Conservation (phyloP, 75 land plant species). For the Azolla pinnata region DNA sequence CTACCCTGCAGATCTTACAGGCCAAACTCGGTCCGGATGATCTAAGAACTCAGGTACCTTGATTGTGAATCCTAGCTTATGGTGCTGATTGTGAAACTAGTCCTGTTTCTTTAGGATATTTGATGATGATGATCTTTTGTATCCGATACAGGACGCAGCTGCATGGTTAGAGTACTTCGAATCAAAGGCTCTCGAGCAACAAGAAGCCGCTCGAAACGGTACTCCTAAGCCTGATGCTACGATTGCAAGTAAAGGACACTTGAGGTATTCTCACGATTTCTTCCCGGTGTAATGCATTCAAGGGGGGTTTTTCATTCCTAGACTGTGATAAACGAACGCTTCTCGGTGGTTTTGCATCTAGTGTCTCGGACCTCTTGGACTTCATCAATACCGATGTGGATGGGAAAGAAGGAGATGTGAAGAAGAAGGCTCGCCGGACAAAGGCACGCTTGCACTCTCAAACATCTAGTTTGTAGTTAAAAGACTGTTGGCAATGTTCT, state of each 20-base stretch:
- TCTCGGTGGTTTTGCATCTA: conserved; percentile 5
- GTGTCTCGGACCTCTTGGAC: conserved; percentile 73
- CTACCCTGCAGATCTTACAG: conserved; percentile 81
- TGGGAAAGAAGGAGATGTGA: conserved; percentile 28
- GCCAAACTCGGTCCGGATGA: conserved; percentile 86
- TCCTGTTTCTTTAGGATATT: too few species aligned
- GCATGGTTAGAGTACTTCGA: conserved; percentile 97
- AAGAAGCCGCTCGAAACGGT: conserved; percentile 96
- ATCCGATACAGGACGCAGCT: conserved; percentile 70
- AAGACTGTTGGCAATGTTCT: too few species aligned
- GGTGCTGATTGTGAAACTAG: too few species aligned
- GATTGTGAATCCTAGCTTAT: neutral
- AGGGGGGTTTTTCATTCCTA: too few species aligned
- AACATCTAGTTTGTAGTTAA: too few species aligned
- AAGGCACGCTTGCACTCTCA: conserved; percentile 43
- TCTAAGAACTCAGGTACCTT: conserved; percentile 88
- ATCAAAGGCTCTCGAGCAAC: conserved; percentile 83
- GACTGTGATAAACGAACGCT: too few species aligned
- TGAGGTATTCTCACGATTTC: conserved; percentile 80
- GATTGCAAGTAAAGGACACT: conserved; percentile 89
- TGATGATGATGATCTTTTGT: too few species aligned
- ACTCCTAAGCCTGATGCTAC: conserved; percentile 93
- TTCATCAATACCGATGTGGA: conserved; percentile 71
- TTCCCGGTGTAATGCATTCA: too few species aligned
- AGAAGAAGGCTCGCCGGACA: conserved; percentile 42